Conservation (phyloP, 1,284 basidiomycete genomes). For the Singerocomus inundabilis region DNA sequence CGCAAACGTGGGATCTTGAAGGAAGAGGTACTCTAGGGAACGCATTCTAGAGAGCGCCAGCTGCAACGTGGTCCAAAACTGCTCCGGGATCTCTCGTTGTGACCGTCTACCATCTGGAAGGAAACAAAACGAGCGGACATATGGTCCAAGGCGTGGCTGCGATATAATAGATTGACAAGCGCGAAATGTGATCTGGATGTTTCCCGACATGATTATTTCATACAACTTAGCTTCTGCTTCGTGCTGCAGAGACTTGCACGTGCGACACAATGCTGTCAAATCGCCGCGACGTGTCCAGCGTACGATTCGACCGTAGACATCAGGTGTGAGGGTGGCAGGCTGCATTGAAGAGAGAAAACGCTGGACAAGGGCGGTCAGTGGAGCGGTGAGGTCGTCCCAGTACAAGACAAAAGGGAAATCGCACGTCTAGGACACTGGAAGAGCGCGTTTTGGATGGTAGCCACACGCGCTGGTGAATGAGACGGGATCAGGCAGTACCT, state of each 20-base stretch:
- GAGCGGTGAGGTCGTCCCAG: neutral
- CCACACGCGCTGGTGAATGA: neutral
- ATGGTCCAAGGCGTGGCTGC: slow-evolving; percentile 26
- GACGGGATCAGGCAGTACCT: neutral
- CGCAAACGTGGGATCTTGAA: slow-evolving; percentile 30
- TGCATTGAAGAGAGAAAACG: slow-evolving; percentile 14
- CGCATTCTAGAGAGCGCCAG: slow-evolving; percentile 30
- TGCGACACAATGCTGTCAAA: slow-evolving; percentile 28
- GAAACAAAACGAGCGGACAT: slow-evolving; percentile 29
- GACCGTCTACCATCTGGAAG: slow-evolving; percentile 21
- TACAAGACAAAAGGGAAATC: neutral
- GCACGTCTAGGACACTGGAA: neutral
- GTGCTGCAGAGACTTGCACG: slow-evolving; percentile 27
- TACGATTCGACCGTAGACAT: slow-evolving; percentile 26
- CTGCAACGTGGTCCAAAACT: slow-evolving; percentile 28
- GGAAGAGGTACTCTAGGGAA: slow-evolving; percentile 26
- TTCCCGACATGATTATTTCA: slow-evolving; percentile 25
- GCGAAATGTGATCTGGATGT: slow-evolving; percentile 22
- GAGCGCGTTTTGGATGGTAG: neutral
- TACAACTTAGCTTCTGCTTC: slow-evolving; percentile 32
- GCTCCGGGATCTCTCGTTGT: slow-evolving; percentile 23
- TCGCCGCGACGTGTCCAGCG: slow-evolving; percentile 30
- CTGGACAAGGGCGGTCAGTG: neutral
- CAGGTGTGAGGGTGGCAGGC: slow-evolving; percentile 18
- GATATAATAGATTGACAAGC: slow-evolving; percentile 30